These are phyloP conservation scores for Colletotrichum chrysophilum DNA, from an alignment of 2,329 filamentous ascomycete species.

Conservation along the genomic window DNA sequence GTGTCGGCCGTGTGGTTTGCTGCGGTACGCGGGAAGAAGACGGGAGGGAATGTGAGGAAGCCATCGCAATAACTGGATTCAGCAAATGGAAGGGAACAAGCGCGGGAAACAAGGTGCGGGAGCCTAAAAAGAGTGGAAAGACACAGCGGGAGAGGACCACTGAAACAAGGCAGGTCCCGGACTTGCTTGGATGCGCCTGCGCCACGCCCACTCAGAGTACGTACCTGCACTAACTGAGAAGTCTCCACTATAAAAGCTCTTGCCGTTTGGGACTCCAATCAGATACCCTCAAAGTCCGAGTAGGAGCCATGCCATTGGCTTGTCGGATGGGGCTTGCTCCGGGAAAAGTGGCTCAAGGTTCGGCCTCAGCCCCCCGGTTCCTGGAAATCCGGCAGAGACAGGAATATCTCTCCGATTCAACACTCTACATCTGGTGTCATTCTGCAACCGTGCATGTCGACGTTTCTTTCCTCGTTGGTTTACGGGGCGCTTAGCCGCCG, in stretches of 20 bases:
- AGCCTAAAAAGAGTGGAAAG: neutral
- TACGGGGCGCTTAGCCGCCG: neutral
- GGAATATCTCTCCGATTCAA: neutral
- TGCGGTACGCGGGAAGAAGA: constrained; percentile 1
- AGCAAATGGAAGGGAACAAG: neutral
- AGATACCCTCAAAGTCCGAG: neutral
- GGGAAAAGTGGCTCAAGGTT: neutral
- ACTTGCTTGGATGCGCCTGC: neutral
- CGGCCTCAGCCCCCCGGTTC: neutral
- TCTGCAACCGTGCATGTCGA: neutral
- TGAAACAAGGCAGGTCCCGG: neutral
- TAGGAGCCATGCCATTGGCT: neutral
- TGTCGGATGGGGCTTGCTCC: neutral
- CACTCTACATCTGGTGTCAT: neutral
- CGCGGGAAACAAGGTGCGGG: neutral
- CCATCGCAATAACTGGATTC: neutral
- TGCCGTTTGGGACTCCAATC: neutral
- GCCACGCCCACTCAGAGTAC: neutral
- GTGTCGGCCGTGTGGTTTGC: constrained; percentile 3
- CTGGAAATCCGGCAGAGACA: neutral
- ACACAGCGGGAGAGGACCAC: neutral
- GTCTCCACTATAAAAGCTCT: neutral
- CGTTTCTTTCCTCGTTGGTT: neutral
- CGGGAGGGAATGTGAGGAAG: neutral
- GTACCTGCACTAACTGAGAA: neutral